Conservation (phyloP, 495 filamentous ascomycete species). For the Neurospora sp. region DNA sequence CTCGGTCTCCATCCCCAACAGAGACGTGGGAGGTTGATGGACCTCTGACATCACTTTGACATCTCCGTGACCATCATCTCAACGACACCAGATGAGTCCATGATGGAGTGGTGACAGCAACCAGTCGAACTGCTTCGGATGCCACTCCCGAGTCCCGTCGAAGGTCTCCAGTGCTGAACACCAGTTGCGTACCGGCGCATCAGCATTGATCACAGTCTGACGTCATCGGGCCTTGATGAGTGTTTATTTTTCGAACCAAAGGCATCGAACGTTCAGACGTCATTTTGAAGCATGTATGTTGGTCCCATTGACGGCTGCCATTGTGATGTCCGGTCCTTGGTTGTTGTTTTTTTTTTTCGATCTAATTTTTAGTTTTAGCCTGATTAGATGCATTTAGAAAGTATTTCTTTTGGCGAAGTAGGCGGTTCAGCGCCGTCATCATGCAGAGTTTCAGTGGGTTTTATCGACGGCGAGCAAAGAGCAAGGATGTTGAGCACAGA, state of each 20-base stretch:
- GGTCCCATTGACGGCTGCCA: background rate
- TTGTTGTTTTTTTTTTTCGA: too few species aligned
- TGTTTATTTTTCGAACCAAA: background rate
- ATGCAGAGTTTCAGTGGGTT: too few species aligned
- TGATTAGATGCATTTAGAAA: too few species aligned
- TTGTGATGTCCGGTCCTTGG: background rate
- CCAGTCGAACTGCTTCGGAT: background rate
- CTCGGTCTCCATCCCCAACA: background rate
- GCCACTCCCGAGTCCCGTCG: background rate
- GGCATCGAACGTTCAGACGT: background rate
- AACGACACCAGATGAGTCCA: background rate
- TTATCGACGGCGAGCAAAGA: too few species aligned
- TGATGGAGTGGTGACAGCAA: background rate
- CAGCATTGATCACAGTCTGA: background rate
- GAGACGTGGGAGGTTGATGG: background rate
- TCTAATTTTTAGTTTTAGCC: too few species aligned
- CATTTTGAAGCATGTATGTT: background rate
- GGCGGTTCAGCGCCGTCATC: too few species aligned
- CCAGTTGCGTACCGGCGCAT: background rate
- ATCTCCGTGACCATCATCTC: background rate
- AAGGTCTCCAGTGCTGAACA: background rate
- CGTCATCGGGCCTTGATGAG: background rate
- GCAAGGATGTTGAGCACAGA: too few species aligned
- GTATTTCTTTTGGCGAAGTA: too few species aligned
- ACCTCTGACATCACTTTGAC: background rate